Evolutionary conservation across 805 yeast species (phyloP), one percentile per base, ranked within the genome.

Genomic region (Hyphopichia homilentoma): DNA sequence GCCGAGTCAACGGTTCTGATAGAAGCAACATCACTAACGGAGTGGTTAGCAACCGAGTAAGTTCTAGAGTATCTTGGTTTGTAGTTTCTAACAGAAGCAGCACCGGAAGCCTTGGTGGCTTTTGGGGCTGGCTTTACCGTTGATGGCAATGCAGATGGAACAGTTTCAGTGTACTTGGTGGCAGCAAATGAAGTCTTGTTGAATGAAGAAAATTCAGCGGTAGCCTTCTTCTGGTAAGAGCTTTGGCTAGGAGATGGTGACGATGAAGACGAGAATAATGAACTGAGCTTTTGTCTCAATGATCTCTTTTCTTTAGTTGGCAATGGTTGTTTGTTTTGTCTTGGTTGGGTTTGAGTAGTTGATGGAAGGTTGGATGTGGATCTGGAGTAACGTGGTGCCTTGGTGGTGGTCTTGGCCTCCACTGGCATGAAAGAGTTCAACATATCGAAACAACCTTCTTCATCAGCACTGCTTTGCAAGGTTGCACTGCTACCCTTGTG

Each of bases 371-470:
- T 32, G 8, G 26, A 19, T 7, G 26, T 23, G 7, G 35, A 26
- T 16, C 18, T 26, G 16, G 30, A 19, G 12, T 25, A 24, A n/a
- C n/a, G n/a, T n/a, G n/a, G n/a, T n/a, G n/a, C n/a, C n/a, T n/a
- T n/a, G n/a, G n/a, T n/a, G n/a, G n/a, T n/a, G n/a, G n/a, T n/a
- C n/a, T n/a, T n/a, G n/a, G n/a, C n/a, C n/a, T n/a, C n/a, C n/a
- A n/a, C n/a, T n/a, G n/a, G n/a, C n/a, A n/a, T n/a, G n/a, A n/a
- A n/a, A 3, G 57, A 47, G 32, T 52, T 49, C 26, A 54, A 30
- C 38, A 45, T 41, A 36, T 51, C 59, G 31, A 45, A 50, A 19
- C 57, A 45, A 20, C 45, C 47, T 28, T 48, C 57, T n/a, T 44
- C 50, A 22, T 39, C 39, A 11, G 34, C 39, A n/a, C 21, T 30